Base-by-base conservation (phyloP, 192 early-diverging fungal species). In the Kappamyces sp. region DNA sequence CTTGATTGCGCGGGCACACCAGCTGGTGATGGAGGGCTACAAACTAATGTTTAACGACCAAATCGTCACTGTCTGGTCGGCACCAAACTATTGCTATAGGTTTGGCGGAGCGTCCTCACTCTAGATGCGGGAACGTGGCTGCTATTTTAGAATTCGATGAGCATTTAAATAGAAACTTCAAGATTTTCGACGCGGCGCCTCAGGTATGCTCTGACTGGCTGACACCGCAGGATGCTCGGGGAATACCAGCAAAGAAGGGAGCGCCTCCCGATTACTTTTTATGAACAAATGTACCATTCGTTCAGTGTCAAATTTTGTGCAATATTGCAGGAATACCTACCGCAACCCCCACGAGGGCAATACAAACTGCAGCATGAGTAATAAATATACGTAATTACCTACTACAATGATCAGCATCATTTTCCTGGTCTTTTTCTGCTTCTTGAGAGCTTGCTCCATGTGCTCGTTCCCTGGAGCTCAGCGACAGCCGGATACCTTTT, bases 41-140 rank as follows among this genome's bases (percentile, higher is more conserved):
- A 97, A 97, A 73, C 69, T 85, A 31, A 95, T 97, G 91, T 99
- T 99, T 70, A 89, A 97, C 47, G 85, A 91, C 34, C 90, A 84
- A 0, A 88, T 94, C 48, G 96, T 97, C 31, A 99, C 96, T 3
- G 96, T 99, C 0, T 99, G 97, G 97, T 90, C 87, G 4, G 97
- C 97, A 6, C 97, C 97, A 61, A 99, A 99, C 78, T 99, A 99
- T 71, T 99, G 96, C 68, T 99, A 99, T 64, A 78, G 94, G 80
- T 80, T 5, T 3, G 50, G 33, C 36, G 33, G 35, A 0, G 23
- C 23, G 23, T 0, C 23, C 31, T 48, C 12, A 39, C 58, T 34
- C 47, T 66, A 83, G 87, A 65, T 98, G 97, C 66, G 94, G 94
- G 3, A 99, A 99, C 66, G 91, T 99, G 3, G 96, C 96, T 13